Evolutionary conservation across 2,329 filamentous ascomycete genomes (phyloP).

Genomic region (Penicillium verrucosum): DNA sequence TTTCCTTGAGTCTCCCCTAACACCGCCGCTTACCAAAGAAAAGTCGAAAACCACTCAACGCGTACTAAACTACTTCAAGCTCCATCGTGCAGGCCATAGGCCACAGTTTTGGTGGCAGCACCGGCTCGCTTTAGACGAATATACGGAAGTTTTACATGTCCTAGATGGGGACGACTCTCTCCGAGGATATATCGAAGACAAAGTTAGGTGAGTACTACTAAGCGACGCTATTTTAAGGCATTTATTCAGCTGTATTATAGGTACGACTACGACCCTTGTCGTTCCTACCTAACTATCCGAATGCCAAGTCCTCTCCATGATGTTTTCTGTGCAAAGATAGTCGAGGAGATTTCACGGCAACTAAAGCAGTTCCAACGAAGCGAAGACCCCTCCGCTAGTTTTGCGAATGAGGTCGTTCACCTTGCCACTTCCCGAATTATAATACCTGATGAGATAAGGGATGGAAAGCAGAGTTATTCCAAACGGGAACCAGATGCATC

Average conservation of each 20-base stretch:
- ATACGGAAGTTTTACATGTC: constrained; percentile 1
- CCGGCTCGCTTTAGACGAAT: not conserved
- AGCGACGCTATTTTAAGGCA: not conserved
- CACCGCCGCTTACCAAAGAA: constrained; percentile 3
- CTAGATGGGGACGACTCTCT: not conserved
- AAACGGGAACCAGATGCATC: not conserved
- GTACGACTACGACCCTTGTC: constrained; percentile 4
- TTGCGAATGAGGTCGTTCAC: not conserved
- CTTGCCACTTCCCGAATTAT: not conserved
- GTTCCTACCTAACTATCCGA: constrained; percentile 7
- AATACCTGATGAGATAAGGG: not conserved
- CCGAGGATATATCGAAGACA: constrained; percentile 4
- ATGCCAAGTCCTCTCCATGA: constrained; percentile 6
- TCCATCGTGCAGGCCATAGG: constrained; percentile 6
- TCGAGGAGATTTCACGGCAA: not conserved
- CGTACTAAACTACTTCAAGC: constrained; percentile 8
- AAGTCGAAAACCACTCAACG: constrained; percentile 8
- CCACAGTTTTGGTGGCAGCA: constrained; percentile 7
- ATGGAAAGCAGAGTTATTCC: constrained; percentile 1
- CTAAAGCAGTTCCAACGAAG: not conserved
- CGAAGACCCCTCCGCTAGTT: not conserved
- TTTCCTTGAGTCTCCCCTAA: not conserved
- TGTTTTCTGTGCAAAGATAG: constrained; percentile 3
- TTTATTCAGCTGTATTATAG: constrained; percentile 4
- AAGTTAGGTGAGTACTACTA: constrained; percentile 1